phyloP scores from a whole-genome alignment of 169 alveolate species.

The Cryptosporidium sp. region DNA sequence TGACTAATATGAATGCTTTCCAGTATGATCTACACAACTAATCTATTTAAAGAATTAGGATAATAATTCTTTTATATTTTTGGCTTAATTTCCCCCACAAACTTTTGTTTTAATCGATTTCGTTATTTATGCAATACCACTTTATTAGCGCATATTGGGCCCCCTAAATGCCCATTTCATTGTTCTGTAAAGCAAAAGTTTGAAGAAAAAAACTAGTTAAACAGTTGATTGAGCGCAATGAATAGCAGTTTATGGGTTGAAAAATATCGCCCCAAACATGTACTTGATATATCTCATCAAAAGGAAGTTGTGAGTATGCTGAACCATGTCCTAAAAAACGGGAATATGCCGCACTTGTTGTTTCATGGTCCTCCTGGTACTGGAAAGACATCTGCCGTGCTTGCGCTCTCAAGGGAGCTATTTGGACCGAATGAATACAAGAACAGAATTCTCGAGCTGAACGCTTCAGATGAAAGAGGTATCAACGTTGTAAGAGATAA shows the following conservation, averaged over 20 bases:
- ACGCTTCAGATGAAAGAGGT: slow-evolving; percentile 99
- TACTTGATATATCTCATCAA: slow-evolving; percentile 85
- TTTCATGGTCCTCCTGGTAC: slow-evolving; percentile 99
- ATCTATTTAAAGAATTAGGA: neutral
- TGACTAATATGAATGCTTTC: neutral
- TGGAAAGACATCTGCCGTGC: slow-evolving; percentile 98
- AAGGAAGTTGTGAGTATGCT: slow-evolving; percentile 84
- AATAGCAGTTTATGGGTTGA: slow-evolving; percentile 87
- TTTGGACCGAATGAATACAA: slow-evolving; percentile 93
- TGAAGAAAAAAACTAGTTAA: neutral
- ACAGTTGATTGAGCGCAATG: slow-evolving; percentile 31
- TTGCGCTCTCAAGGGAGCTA: slow-evolving; percentile 94
- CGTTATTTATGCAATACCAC: neutral
- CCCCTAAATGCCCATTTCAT: neutral
- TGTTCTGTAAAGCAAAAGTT: neutral
- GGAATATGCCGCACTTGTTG: slow-evolving; percentile 93
- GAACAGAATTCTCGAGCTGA: slow-evolving; percentile 95
- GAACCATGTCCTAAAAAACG: slow-evolving; percentile 81
- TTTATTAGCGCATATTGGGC: slow-evolving; percentile 32
- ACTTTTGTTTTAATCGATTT: neutral
- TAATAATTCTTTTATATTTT: too few relatives aligned
- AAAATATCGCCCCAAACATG: slow-evolving; percentile 85
- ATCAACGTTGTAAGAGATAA: slow-evolving; percentile 97
- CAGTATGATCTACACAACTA: too few relatives aligned
- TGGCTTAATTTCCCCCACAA: neutral